Evolutionary conservation across 257 asterid genomes (phyloP).

Genomic region (Pogostemon cablin): DNA sequence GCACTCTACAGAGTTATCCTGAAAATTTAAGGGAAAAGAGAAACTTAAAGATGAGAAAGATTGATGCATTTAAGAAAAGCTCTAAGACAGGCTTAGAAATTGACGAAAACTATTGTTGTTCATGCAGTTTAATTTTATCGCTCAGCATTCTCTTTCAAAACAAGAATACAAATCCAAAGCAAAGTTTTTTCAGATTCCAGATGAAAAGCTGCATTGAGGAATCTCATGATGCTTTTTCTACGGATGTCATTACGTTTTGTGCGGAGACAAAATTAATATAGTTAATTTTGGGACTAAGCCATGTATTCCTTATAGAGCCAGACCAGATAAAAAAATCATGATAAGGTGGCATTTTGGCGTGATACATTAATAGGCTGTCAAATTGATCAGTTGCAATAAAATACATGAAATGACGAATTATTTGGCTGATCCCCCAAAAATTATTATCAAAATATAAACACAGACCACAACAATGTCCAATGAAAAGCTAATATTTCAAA

Average conservation of each 20-base stretch:
- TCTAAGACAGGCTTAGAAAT: conserved; percentile 5
- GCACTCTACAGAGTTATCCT: conserved; percentile 93
- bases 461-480: neutral
- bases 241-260: conserved; percentile 13
- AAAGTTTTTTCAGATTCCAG: neutral
- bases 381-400: conserved; percentile 9
- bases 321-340: neutral
- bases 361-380: conserved; percentile 15
- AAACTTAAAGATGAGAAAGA: conserved; percentile 29
- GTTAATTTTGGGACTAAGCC: conserved; percentile 19
- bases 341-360: conserved; percentile 10
- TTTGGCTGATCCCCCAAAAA: conserved; percentile 6
- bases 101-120: conserved; percentile 20
- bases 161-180: neutral
- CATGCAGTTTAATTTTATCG: conserved; percentile 22
- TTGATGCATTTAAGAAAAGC: conserved; percentile 23
- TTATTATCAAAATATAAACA: conserved; percentile 9
- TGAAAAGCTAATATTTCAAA: conserved; percentile 24
- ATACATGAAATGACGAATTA: conserved; percentile 2
- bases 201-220: conserved; percentile 3
- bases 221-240: conserved; percentile 24
- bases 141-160: conserved; percentile 18
- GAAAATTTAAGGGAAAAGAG: conserved; percentile 36
- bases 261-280: conserved; percentile 24
- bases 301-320: conserved; percentile 5